phyloP scores from a whole-genome alignment of 169 alveolate species.

The Eimeria necatrix region DNA sequence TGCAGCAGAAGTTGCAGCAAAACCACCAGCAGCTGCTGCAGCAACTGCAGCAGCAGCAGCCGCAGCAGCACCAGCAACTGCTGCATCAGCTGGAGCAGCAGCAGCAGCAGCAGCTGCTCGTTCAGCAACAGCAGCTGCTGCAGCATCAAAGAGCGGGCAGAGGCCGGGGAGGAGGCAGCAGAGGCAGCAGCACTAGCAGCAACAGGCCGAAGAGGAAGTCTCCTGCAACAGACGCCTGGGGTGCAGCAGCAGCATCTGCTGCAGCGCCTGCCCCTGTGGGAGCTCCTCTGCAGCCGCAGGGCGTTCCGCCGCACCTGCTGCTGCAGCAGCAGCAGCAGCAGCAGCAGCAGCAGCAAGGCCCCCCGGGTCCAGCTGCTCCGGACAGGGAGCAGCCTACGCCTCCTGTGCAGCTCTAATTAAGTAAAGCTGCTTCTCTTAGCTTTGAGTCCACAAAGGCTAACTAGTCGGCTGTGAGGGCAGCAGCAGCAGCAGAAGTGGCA shows the following conservation, averaged over 20 bases:
- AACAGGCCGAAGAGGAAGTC: slow-evolving; percentile 39
- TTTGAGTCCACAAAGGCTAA: slow-evolving; percentile 5
- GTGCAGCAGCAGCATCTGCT: slow-evolving; percentile 49
- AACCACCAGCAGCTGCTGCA: slow-evolving; percentile 55
- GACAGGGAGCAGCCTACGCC: slow-evolving; percentile 68
- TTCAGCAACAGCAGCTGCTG: slow-evolving; percentile 5
- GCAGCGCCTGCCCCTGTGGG: slow-evolving; percentile 43
- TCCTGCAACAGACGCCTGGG: slow-evolving; percentile 64
- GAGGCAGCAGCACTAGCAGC: slow-evolving; percentile 69
- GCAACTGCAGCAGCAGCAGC: slow-evolving; percentile 50
- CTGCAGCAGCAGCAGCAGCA: slow-evolving; percentile 71
- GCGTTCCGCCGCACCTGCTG: slow-evolving; percentile 39
- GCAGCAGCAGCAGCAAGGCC: slow-evolving; percentile 46
- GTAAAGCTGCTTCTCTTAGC: not conserved
- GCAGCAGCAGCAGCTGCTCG: slow-evolving; percentile 46
- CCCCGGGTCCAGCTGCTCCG: slow-evolving; percentile 3
- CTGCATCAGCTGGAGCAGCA: slow-evolving; percentile 1
- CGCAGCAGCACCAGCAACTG: slow-evolving; percentile 12
- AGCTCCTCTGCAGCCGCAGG: slow-evolving; percentile 15
- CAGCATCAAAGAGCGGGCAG: slow-evolving; percentile 50
- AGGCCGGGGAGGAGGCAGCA: slow-evolving; percentile 64
- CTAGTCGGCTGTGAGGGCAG: slow-evolving; percentile 45
- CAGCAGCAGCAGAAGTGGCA: slow-evolving; percentile 52
- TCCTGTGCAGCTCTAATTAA: slow-evolving; percentile 14
- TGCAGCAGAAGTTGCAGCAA: slow-evolving; percentile 58